Percentiles rank a stretch among this genome's conserved stretches.
Evolutionary conservation across 78 protist genomes (phyloP).

Genomic region (Blattamonas nauphoetae): DNA sequence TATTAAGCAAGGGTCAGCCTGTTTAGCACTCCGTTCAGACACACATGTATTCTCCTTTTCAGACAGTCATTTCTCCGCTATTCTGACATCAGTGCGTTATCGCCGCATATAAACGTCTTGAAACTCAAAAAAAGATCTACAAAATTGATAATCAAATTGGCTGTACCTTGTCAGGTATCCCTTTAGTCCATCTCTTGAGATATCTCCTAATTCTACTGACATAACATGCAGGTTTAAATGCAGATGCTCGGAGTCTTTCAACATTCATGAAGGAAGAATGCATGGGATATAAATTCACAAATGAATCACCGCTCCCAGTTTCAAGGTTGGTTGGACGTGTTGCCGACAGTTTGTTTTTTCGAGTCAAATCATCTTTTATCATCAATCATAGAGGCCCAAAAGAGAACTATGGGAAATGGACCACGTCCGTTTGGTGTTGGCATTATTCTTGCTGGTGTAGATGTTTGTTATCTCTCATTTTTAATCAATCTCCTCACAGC

Average conservation of each 20-base stretch:
- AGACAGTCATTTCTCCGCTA: no score
- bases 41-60: neutral
- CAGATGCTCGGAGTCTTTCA: slow-evolving; percentile 22
- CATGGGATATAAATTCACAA: neutral
- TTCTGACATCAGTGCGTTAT: slow-evolving; percentile 9
- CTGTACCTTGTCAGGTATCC: neutral
- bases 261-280: neutral
- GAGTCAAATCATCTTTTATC: no score
- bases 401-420: slow-evolving; percentile 7
- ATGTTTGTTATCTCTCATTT: neutral
- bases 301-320: slow-evolving; percentile 3
- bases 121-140: slow-evolving; percentile 13
- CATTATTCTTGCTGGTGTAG: slow-evolving; percentile 22
- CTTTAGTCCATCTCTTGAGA: no score
- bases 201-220: neutral
- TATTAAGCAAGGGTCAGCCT: slow-evolving; percentile 10
- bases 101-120: neutral
- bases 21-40: slow-evolving; percentile 2
- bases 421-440: slow-evolving; percentile 37
- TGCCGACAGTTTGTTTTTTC: neutral
- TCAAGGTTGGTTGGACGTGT: neutral
- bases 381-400: slow-evolving; percentile 24
- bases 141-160: slow-evolving; percentile 3
- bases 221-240: slow-evolving; percentile 19
- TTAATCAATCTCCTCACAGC: neutral